Conservation (phyloP, 1,139 yeast species). For the Zygoascus sp. region DNA sequence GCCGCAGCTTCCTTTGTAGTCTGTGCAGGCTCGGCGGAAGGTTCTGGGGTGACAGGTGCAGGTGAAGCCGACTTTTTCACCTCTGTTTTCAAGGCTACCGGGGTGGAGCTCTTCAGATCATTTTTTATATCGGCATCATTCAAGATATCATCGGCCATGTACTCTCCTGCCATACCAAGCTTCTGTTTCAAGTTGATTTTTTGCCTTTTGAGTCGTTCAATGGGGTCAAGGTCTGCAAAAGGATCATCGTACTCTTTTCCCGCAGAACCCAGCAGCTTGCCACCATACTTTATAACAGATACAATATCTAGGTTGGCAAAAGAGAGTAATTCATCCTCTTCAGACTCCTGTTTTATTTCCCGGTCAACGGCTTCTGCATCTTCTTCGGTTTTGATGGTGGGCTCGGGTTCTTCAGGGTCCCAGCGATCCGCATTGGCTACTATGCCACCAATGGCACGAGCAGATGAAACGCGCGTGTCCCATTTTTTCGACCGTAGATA, state of each 20-base stretch:
- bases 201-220: constrained; percentile 39
- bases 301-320: constrained; percentile 62
- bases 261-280: constrained; percentile 67
- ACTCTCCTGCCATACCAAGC: constrained; percentile 44
- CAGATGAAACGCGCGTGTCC: constrained; percentile 96
- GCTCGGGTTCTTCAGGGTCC: constrained; percentile 54
- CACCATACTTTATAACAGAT: constrained; percentile 64
- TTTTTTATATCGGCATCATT: constrained; percentile 33
- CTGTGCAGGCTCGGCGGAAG: constrained; percentile 16
- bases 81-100: constrained; percentile 17
- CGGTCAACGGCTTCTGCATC: constrained; percentile 16
- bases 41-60: constrained; percentile 22
- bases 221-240: constrained; percentile 37
- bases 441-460: constrained; percentile 91
- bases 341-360: constrained; percentile 26
- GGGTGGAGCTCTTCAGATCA: constrained; percentile 18
- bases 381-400: constrained; percentile 16
- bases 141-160: constrained; percentile 37
- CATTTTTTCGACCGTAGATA: constrained; percentile 77
- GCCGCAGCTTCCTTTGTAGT: constrained; percentile 26
- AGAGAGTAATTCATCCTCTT: constrained; percentile 40
- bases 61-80: constrained; percentile 19
- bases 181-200: constrained; percentile 38
- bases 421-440: constrained; percentile 72
- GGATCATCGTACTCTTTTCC: constrained; percentile 45